Evolutionary conservation across 306 rosid genomes (phyloP).

Genomic region (Delonix regia): DNA sequence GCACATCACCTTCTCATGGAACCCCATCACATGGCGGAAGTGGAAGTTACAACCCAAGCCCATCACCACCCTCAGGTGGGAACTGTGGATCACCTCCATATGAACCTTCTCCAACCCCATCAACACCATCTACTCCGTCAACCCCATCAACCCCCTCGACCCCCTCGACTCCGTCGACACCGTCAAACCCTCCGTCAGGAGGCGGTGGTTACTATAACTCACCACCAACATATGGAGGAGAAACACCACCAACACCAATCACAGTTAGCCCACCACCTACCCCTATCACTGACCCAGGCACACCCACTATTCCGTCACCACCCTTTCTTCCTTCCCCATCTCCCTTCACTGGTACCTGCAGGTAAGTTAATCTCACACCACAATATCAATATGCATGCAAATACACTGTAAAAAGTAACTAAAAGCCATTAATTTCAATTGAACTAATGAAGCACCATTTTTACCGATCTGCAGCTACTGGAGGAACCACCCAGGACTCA

Average conservation of each 20-base stretch:
- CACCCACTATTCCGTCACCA: conserved; percentile 59
- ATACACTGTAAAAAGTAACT: conserved; percentile 18
- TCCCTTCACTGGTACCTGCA: conserved; percentile 88
- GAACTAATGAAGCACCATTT: neutral
- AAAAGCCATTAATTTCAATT: neutral
- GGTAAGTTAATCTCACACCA: conserved; percentile 60
- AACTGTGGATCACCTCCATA: conserved; percentile 30
- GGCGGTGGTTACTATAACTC: conserved; percentile 50
- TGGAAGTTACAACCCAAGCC: conserved; percentile 54
- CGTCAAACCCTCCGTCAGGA: conserved; percentile 59
- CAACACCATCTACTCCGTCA: conserved; percentile 55
- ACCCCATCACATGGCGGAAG: conserved; percentile 43
- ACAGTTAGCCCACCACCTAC: conserved; percentile 55
- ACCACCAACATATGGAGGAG: conserved; percentile 29
- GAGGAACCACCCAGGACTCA: conserved; percentile 79
- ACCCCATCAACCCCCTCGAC: conserved; percentile 32
- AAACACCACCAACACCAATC: conserved; percentile 73
- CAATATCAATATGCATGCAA: conserved; percentile 19
- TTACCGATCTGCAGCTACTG: conserved; percentile 69
- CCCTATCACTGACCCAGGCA: conserved; percentile 58
- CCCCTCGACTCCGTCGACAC: conserved; percentile 13
- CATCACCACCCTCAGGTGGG: conserved; percentile 54
- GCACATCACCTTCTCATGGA: conserved; percentile 50
- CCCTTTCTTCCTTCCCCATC: conserved; percentile 76
- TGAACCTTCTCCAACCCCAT: conserved; percentile 37